Evolutionary conservation across 2,329 filamentous ascomycete genomes (phyloP).

Genomic region (Mycosphaerella arachidis): DNA sequence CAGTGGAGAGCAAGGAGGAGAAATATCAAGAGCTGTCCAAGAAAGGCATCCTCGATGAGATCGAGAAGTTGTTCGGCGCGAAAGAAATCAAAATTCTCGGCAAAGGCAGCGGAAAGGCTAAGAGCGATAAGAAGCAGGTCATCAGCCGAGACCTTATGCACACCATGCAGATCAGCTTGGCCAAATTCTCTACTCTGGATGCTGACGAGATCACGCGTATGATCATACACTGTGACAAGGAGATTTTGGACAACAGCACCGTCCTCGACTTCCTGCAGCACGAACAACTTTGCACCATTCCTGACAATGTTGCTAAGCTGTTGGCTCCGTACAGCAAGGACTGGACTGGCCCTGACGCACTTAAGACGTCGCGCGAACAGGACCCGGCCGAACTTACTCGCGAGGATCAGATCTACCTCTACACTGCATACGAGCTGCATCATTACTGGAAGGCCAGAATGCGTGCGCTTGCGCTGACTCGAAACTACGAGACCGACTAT

Average conservation of each 20-base stretch:
- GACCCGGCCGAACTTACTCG: conserved; percentile 84
- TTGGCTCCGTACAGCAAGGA: conserved; percentile 96
- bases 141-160: conserved; percentile 87
- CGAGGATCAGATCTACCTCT: conserved; percentile 92
- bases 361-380: conserved; percentile 71
- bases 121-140: conserved; percentile 95
- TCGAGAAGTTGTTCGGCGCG: conserved; percentile 94
- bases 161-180: conserved; percentile 85
- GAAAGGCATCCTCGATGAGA: conserved; percentile 94
- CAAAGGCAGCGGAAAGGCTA: conserved; percentile 58
- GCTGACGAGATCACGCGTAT: conserved; percentile 83
- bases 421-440: conserved; percentile 87
- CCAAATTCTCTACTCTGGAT: conserved; percentile 82
- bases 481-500: conserved; percentile 81
- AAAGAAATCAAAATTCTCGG: conserved; percentile 92
- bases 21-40: conserved; percentile 90
- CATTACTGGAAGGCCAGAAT: conserved; percentile 99
- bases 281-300: conserved; percentile 86
- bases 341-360: conserved; percentile 84
- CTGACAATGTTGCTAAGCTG: conserved; percentile 82
- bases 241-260: conserved; percentile 80
- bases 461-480: conserved; percentile 79
- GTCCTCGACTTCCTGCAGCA: conserved; percentile 96
- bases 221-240: conserved; percentile 91
- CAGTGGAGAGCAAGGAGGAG: conserved; percentile 84